A percentile compares a stretch with the other conserved stretches of the same genome.
These are phyloP conservation scores for Pholiota microspora DNA, from an alignment of 768 basidiomycete genomes.

Conservation along the genomic window DNA sequence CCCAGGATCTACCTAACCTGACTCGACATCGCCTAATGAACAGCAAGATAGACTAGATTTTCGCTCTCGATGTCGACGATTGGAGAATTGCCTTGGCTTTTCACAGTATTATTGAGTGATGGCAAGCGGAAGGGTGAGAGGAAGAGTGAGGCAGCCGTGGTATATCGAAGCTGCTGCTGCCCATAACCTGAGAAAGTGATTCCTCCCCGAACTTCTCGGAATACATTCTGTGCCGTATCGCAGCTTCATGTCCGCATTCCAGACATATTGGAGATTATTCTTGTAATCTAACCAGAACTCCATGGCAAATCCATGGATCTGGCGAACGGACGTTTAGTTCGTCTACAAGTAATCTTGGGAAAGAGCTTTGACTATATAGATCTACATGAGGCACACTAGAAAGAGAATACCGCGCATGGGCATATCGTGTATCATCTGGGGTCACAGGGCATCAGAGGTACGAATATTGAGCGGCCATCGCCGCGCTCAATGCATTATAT, in stretches of 20 bases:
- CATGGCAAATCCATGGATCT: neutral
- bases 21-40: neutral
- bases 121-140: neutral
- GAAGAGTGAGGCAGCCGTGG: neutral
- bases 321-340: neutral
- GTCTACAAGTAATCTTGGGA: neutral
- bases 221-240: neutral
- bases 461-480: neutral
- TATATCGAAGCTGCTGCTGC: neutral
- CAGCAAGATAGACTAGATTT: neutral
- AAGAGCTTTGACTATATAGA: neutral
- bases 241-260: neutral
- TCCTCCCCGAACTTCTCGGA: neutral
- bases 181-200: neutral
- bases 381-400: neutral
- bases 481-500: conserved; percentile 4
- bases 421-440: neutral
- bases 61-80: neutral
- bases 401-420: no score
- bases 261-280: neutral
- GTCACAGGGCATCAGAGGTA: neutral
- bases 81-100: neutral
- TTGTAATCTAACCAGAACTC: neutral
- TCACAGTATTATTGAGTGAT: neutral
- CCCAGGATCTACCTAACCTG: neutral